Evolutionary conservation across 257 asterid species (phyloP), one percentile per base, ranked within the genome.

Genomic region (Solanum lycopersicoides): DNA sequence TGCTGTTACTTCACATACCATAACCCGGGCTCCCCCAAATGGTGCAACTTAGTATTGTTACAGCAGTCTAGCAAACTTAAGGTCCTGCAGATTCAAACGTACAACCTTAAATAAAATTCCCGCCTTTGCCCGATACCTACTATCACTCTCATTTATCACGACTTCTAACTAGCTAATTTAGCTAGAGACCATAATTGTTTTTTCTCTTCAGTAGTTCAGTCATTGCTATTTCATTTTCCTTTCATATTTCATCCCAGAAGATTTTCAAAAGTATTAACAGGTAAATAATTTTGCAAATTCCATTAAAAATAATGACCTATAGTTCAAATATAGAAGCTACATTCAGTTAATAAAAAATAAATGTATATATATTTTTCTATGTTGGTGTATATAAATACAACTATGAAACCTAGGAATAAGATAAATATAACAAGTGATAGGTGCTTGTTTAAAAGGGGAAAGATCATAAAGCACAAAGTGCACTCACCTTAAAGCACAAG

Each of bases 401-500:
- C 23, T 42, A 23, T 42, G n/a, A 56, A 76, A 76, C 60, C 35
- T 76, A 41, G 68, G 63, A 47, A 47, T 80, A 80, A 82, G 69
- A 65, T 82, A 35, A 82, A 47, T 50, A 47, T 82, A 82, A 50
- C 83, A 82, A 82, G 85, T 82, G 68, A 18, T 80, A 32, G 85
- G 28, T 50, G 84, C 63, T 28, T 45, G 66, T 28, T 79, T 28
- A 32, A 34, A 32, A 82, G 12, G 5, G 69, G 84, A 39, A 82
- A 50, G 69, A 50, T 82, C 45, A 79, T 35, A 71, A 88, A 87
- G 89, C 86, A 88, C 14, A 50, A 88, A 86, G 87, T 71, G 88
- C 83, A 74, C 93, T 89, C 92, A 97, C 99, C 98, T 97, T 97
- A 86, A 91, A 96, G 86, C 88, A 92, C 86, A 96, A 89, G 87